phyloP scores from a whole-genome alignment of 352 stramenopile genomes.

The Pythium biforme region DNA sequence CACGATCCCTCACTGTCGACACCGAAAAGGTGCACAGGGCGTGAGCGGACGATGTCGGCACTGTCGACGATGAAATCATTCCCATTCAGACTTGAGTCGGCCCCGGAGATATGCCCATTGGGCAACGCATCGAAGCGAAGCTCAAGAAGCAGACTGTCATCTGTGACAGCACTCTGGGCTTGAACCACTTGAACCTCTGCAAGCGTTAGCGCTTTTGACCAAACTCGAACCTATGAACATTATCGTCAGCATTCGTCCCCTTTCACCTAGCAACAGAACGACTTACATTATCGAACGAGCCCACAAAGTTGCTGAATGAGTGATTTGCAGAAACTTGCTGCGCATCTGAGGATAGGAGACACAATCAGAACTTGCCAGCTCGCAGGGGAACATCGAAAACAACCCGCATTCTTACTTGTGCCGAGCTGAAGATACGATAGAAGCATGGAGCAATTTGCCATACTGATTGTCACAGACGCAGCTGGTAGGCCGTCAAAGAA shows the following conservation, averaged over 20 bases:
- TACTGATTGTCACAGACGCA: slow-evolving; percentile 22
- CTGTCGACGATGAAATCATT: slow-evolving; percentile 45
- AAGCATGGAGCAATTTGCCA: slow-evolving; percentile 24
- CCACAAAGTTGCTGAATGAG: slow-evolving; percentile 23
- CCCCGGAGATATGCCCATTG: slow-evolving; percentile 18
- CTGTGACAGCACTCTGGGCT: slow-evolving; percentile 2
- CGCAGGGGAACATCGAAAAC: background rate
- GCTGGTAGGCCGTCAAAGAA: slow-evolving; percentile 34
- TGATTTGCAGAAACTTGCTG: slow-evolving; percentile 16
- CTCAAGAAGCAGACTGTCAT: slow-evolving; percentile 33
- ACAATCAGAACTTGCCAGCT: background rate
- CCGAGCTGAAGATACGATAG: slow-evolving; percentile 44
- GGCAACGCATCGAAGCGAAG: slow-evolving; percentile 31
- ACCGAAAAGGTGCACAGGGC: slow-evolving; percentile 28
- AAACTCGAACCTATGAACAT: slow-evolving; percentile 25
- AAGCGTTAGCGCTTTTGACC: slow-evolving; percentile 1
- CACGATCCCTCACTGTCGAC: slow-evolving; percentile 32
- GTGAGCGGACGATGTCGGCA: slow-evolving; percentile 19
- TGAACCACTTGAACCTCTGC: slow-evolving; percentile 7
- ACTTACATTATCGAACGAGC: slow-evolving; percentile 50
- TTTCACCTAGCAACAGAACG: background rate
- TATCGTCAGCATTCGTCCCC: background rate
- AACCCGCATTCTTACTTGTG: slow-evolving; percentile 42
- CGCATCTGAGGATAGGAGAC: background rate
- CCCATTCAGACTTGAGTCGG: slow-evolving; percentile 30